Evolutionary conservation across 768 basidiomycete genomes (phyloP), one percentile per base, ranked within the genome.

Genomic region (Leccinum ochraceum): DNA sequence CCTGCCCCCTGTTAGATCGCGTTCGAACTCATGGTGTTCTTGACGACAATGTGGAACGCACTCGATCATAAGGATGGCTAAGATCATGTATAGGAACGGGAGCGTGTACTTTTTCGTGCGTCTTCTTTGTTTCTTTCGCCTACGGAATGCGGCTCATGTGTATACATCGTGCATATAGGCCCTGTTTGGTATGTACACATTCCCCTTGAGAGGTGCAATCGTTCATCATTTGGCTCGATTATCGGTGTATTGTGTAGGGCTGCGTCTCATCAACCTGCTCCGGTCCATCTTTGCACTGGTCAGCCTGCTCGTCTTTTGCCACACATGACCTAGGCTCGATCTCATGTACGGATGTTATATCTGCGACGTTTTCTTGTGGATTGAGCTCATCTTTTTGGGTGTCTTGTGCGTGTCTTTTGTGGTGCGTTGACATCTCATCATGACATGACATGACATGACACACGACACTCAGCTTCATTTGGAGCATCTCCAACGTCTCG

Each of bases 401-500:
- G 57, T 69, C 46, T 66, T 68, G 68, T 73, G 16, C 0, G 73
- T 66, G 6, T 24, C n/a, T 44, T 10, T 46, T 20, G 44, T 20
- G 20, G 10, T 46, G 20, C 11, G 20, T 11, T 3, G 44, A 46
- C 44, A 10, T 46, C 7, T 3, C 3, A 20, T 46, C 8, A n/a
- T 10, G 4, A 4, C 20, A 0, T 14, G 9, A 16, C 8, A n/a
- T 10, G 4, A 4, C 20, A 0, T 14, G 9, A 16, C 34, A 36
- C 26, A 11, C 17, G 28, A 30, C 30, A 30, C 24, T 2, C 49
- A 78, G 78, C 60, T 71, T 77, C 60, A 54, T 75, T 8, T 79
- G 78, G 76, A 72, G 76, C 39, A 49, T 70, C 22, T 66, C 67
- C 46, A 76, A 75, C n/a, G 60, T 74, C 5, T 70, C 72, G 16